These are phyloP conservation scores for Lentinula sp. DNA, from an alignment of 768 basidiomycete genomes.

Conservation along the genomic window DNA sequence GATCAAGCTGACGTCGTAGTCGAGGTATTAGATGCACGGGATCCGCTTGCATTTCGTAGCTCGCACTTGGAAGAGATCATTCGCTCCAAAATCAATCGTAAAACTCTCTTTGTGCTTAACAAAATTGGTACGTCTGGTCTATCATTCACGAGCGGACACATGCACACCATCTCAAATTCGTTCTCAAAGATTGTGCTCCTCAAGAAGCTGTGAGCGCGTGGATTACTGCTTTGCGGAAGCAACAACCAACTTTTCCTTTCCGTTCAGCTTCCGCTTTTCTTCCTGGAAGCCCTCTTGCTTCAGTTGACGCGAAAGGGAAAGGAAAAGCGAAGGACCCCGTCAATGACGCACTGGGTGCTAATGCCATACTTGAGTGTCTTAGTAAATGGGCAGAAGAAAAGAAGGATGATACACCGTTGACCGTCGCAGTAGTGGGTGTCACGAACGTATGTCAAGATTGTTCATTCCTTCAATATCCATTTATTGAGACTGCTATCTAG, in stretches of 20 bases:
- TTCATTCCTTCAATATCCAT: not conserved
- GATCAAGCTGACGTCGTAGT: slow-evolving; percentile 75
- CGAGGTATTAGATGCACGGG: slow-evolving; percentile 79
- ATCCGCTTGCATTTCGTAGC: slow-evolving; percentile 71
- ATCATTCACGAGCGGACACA: not conserved
- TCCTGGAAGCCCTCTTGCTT: slow-evolving; percentile 26
- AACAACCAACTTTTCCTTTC: slow-evolving; percentile 66
- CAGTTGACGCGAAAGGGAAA: slow-evolving; percentile 34
- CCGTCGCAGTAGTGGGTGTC: slow-evolving; percentile 77
- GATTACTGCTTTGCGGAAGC: slow-evolving; percentile 52
- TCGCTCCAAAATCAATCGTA: slow-evolving; percentile 33
- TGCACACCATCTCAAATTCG: not conserved
- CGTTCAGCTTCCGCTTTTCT: slow-evolving; percentile 66
- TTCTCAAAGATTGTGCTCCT: slow-evolving; percentile 63
- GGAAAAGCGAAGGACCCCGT: slow-evolving; percentile 31
- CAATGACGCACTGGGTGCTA: slow-evolving; percentile 60
- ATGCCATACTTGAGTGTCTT: slow-evolving; percentile 44
- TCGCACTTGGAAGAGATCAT: slow-evolving; percentile 51
- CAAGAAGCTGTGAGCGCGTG: slow-evolving; percentile 70
- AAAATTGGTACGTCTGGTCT: slow-evolving; percentile 66
- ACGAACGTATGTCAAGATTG: slow-evolving; percentile 54
- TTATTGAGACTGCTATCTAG: slow-evolving; percentile 26
- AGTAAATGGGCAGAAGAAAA: slow-evolving; percentile 41
- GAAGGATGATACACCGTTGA: slow-evolving; percentile 41
- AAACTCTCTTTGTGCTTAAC: slow-evolving; percentile 62